Evolutionary conservation across 2,329 filamentous ascomycete species (phyloP), one percentile per base, ranked within the genome.

Genomic region (Colletotrichum scovillei): DNA sequence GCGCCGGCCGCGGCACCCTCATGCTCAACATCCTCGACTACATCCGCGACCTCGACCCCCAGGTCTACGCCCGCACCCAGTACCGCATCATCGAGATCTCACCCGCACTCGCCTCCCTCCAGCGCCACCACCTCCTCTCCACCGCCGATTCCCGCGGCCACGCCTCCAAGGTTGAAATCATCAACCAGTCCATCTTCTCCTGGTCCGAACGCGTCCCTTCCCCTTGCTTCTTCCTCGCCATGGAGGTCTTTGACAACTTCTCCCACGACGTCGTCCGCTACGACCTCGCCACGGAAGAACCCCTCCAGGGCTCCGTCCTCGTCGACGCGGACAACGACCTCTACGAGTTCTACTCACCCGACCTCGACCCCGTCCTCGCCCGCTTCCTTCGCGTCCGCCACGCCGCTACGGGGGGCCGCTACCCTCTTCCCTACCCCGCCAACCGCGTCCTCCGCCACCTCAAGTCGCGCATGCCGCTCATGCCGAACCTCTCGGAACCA

Each of bases 171-270:
- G 95, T 98, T 69, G 94, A 98, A 78, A 98, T 99, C 81, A 92
- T 98, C 84, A 98, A 98, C 85, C 91, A 92, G 77, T 97, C 94
- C 79, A 94, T 99, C 80, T 98, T 99, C 80, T 95, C 98, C 82
- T 99, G 97, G 96, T 87, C 93, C 76, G 90, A 90, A 59, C 94
- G 93, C 76, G 94, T 98, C n/a, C 93, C 95, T 9, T 94, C 93
- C 3, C 97, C 96, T 0, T 98, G 97, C 86, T 99, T 97, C 88
- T 98, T 99, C 87, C 90, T 99, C 55, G 97, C 96, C 57, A 93
- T 99, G 84, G 97, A 99, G 84, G 97, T 99, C 76, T 98, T 98
- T 80, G 97, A 99, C 86, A 99, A 99, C 85, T 98, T 99, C 81
- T 92, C 95, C 46, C 97, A 99, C 85, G 97, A 99, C 84, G 90